phyloP scores from a whole-genome alignment of 78 protist genomes.

The slime mould (Dictyostelium discoideum) region DNA sequence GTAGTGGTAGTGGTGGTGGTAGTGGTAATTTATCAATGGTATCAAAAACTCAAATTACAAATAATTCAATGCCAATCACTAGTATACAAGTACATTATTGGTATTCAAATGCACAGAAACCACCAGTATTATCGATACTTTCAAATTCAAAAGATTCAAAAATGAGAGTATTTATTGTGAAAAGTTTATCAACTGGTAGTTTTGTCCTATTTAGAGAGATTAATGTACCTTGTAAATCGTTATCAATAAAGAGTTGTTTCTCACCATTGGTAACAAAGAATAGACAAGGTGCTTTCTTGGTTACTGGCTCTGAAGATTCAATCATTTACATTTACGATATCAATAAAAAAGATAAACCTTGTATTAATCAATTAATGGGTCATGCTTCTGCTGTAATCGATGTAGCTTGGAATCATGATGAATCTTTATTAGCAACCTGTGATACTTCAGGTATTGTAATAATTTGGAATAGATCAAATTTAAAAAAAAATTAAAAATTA shows the following conservation, averaged over 20 bases:
- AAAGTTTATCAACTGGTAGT: slow-evolving; percentile 19
- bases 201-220: background rate
- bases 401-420: slow-evolving; percentile 51
- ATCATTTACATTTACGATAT: slow-evolving; percentile 30
- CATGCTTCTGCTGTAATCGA: slow-evolving; percentile 29
- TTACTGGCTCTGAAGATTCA: slow-evolving; percentile 22
- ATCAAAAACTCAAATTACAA: slow-evolving; percentile 13
- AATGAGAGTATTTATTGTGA: slow-evolving; percentile 47
- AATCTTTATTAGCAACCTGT: slow-evolving; percentile 34
- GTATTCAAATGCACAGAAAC: slow-evolving; percentile 2
- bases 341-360: background rate
- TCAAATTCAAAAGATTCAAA: slow-evolving; percentile 29
- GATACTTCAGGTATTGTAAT: slow-evolving; percentile 33
- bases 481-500: background rate
- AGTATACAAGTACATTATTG: slow-evolving; percentile 22
- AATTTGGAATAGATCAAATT: slow-evolving; percentile 8
- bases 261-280: background rate
- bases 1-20: background rate
- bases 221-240: background rate
- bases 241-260: background rate
- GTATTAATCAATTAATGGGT: slow-evolving; percentile 59
- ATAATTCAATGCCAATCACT: background rate
- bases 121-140: background rate
- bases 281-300: slow-evolving; percentile 34
- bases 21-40: background rate